Conservation (phyloP, 306 rosid species). For the Pyrus bretschneideri region DNA sequence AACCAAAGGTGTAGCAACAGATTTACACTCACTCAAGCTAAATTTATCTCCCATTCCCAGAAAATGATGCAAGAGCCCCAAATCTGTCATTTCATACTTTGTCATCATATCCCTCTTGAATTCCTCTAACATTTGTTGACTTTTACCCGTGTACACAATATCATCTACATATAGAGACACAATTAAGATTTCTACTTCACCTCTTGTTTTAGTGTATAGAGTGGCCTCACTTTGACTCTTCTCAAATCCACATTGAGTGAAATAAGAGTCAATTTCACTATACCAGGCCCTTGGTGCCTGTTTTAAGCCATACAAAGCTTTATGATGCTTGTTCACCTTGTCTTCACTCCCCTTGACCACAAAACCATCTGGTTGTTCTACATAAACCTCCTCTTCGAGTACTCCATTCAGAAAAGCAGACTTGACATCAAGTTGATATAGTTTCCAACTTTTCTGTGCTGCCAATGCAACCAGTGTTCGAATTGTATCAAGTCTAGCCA, state of each 20-base stretch:
- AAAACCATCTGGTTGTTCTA: background rate
- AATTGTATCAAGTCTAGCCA: background rate
- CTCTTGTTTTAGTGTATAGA: background rate
- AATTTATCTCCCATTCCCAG: background rate
- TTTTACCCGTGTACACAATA: background rate
- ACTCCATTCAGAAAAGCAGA: background rate
- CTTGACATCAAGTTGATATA: background rate
- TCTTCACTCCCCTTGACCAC: background rate
- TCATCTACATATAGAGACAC: background rate
- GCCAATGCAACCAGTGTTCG: background rate
- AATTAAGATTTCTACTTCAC: background rate
- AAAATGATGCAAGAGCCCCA: background rate
- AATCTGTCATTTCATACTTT: too few relatives aligned
- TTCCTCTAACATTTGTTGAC: background rate
- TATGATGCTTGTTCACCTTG: background rate
- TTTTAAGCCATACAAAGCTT: background rate
- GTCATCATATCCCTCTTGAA: background rate
- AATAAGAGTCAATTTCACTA: background rate
- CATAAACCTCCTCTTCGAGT: accelerated
- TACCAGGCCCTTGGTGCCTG: background rate
- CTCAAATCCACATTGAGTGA: background rate
- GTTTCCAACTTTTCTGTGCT: background rate
- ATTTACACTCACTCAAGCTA: background rate
- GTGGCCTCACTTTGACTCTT: background rate
- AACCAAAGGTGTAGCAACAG: background rate